Base-by-base conservation (phyloP, 139 green algal genomes). In the Chlamydomonas eustigma region DNA sequence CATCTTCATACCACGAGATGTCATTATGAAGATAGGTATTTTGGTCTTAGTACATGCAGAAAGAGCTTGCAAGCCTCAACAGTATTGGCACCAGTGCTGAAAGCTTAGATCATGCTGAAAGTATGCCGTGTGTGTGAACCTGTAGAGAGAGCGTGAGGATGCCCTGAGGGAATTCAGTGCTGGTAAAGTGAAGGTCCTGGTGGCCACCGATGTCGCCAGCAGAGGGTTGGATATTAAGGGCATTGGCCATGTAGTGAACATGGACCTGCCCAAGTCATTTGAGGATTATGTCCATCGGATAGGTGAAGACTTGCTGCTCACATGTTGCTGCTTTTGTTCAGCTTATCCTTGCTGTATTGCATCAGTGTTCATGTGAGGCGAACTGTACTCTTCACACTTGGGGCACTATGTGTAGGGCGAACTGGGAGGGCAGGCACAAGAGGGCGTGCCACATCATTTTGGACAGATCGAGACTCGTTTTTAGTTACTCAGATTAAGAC, bases 211-310 rank as follows among this genome's bases (percentile, higher is more conserved):
- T 70, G 94, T 98, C 28, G 94, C 94, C 1, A 91, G 90, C 0
- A 74, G 84, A 71, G 95, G 95, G 0, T 87, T 98, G 70, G 93
- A 97, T 76, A 88, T 97, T 58, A 92, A 91, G 77, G 89, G 93
- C 78, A 91, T 97, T 33, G 77, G 76, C 72, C 76, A 88, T 38
- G 93, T 97, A 37, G 79, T 97, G 73, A 97, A 97, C 85, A 98
- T 97, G 89, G 91, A 90, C 76, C 95, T 98, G 82, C 95, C 95
- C 4, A 87, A 97, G 33, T 96, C 93, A 0, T 95, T 91, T 28
- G 95, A 98, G 86, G 95, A 99, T 89, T 99, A 99, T 68, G 93
- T 99, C 70, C 96, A 99, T 79, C 76, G 85, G 50, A 87, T 88
- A 52, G 84, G 83, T 85, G 65, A n/a, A n/a, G n/a, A n/a, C 44